Evolutionary conservation across 805 yeast genomes (phyloP), one percentile per base, ranked within the genome.

Genomic region (Lipomyces kockii): DNA sequence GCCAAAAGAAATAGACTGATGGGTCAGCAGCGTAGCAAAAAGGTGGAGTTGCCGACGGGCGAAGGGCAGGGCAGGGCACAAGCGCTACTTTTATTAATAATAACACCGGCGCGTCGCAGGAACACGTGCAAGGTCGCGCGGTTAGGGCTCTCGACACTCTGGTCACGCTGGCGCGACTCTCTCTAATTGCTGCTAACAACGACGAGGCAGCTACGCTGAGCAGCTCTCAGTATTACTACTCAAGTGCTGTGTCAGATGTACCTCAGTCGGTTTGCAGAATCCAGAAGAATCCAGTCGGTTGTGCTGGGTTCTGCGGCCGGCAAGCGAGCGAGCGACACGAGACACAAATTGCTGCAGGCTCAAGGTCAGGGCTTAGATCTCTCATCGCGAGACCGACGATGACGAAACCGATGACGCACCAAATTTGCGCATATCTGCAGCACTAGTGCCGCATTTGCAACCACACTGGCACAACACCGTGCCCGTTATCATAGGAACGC

Each of bases 81-180:
- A 35, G 39, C 55, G 55, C 34, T 52, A 52, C n/a, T 52, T 52
- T 52, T 56, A 56, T 56, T 39, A 56, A 56, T 39, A 56, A 56
- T 52, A 52, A 25, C n/a, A 52, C 17, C 17, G 27, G 27, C 22
- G 54, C 27, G 20, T 20, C 22, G 54, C n/a, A 25, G 11, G 54
- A 7, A 20, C 29, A 29, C 34, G 56, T 52, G 56, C 34, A 14
- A 52, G 22, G 22, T 7, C 11, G 11, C 49, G 49, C 49, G 49
- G 49, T 43, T 43, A 43, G 49, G 49, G 49, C 49, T 43, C 35
- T 43, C 57, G 11, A 1, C n/a, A 1, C 17, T 2, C 55, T 7
- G n/a, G 37, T n/a, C 49, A 37, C 49, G 49, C 49, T n/a, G 22
- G n/a, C 22, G 43, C 17, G 17, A 37, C 43, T 14, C 43, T 4